These are phyloP conservation scores for Colletotrichum sp. DNA, from an alignment of 2,329 filamentous ascomycete genomes.

Conservation along the genomic window DNA sequence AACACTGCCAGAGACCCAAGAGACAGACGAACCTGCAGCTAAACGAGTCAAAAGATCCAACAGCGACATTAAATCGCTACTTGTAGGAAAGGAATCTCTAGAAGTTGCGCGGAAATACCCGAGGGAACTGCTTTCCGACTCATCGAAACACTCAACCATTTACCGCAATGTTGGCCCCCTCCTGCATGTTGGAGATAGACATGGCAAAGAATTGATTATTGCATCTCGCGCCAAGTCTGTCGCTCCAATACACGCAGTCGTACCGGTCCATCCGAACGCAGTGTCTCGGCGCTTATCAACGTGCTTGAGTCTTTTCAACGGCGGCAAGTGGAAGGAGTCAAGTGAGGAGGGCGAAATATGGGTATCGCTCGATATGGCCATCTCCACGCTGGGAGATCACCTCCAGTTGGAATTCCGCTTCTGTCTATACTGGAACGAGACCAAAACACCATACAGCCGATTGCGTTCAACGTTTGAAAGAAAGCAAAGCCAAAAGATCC, in stretches of 20 bases:
- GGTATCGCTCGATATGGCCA: slow-evolving; percentile 32
- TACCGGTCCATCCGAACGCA: background rate
- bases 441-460: slow-evolving; percentile 32
- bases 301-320: slow-evolving; percentile 16
- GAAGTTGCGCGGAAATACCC: slow-evolving; percentile 8
- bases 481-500: slow-evolving; percentile 35
- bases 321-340: slow-evolving; percentile 16
- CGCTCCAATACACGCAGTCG: background rate
- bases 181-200: background rate
- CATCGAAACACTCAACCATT: background rate
- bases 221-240: background rate
- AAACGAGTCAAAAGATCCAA: slow-evolving; percentile 7
- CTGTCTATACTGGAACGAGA: slow-evolving; percentile 48
- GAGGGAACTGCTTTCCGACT: background rate
- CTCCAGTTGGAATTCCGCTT: slow-evolving; percentile 37
- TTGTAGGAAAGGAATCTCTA: background rate
- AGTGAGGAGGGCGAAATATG: slow-evolving; percentile 33
- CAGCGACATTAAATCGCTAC: background rate
- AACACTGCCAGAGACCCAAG: background rate
- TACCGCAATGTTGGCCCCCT: background rate
- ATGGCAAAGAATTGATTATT: background rate
- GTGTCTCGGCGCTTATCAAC: background rate
- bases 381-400: slow-evolving; percentile 30
- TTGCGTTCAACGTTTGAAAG: slow-evolving; percentile 36
- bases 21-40: background rate